Evolutionary conservation across 495 filamentous ascomycete species (phyloP).

Genomic region (Haplographium delicatum): DNA sequence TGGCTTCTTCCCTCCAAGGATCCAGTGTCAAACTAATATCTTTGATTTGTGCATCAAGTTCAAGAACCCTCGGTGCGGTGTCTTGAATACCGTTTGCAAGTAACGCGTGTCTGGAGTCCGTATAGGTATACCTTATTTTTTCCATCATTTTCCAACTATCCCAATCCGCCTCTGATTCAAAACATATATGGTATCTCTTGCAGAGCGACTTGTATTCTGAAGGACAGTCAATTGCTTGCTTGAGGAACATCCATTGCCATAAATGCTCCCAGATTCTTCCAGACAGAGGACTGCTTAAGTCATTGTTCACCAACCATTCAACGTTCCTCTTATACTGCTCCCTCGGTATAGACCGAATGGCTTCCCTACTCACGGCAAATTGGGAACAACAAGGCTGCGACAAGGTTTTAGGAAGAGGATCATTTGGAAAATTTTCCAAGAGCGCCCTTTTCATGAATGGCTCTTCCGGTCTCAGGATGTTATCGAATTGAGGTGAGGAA

Average conservation of each 20-base stretch:
- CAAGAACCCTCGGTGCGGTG: background rate
- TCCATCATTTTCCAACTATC: background rate
- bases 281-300: conserved; percentile 45
- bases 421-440: conserved; percentile 23
- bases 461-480: conserved; percentile 45
- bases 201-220: background rate
- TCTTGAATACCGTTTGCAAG: background rate
- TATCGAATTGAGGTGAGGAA: background rate
- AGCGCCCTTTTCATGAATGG: conserved; percentile 38
- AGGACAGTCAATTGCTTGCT: background rate
- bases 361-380: conserved; percentile 55
- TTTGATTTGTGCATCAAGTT: background rate
- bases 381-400: conserved; percentile 55
- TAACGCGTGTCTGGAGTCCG: background rate
- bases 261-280: conserved; percentile 59
- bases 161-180: background rate
- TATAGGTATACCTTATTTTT: background rate
- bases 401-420: conserved; percentile 29
- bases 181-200: background rate
- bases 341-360: conserved; percentile 51
- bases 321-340: conserved; percentile 52
- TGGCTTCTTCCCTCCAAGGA: background rate
- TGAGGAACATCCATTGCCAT: conserved; percentile 41
- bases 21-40: background rate
- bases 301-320: conserved; percentile 51